phyloP scores from a whole-genome alignment of 2,329 filamentous ascomycete species.

The Paecilomyces sp. region DNA sequence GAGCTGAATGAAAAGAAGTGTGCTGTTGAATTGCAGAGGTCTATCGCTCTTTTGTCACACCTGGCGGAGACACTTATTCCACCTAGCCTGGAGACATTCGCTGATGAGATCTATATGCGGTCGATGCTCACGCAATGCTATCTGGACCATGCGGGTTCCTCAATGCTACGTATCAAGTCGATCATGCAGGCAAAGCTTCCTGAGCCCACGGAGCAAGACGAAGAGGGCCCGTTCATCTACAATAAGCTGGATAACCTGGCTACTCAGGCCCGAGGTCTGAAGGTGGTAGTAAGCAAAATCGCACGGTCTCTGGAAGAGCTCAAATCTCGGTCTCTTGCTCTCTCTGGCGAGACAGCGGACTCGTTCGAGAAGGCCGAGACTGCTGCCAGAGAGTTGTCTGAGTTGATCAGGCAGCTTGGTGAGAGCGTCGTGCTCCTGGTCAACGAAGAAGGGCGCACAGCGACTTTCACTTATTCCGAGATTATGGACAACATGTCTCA shows the following conservation, averaged over 20 bases:
- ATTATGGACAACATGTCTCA: conserved; percentile 53
- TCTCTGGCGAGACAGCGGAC: conserved; percentile 59
- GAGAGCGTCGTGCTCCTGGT: conserved; percentile 59
- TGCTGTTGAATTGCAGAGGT: conserved; percentile 71
- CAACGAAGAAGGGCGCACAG: conserved; percentile 62
- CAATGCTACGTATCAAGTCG: conserved; percentile 55
- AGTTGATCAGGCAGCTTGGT: conserved; percentile 61
- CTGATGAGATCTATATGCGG: conserved; percentile 72
- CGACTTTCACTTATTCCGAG: conserved; percentile 61
- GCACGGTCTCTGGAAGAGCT: conserved; percentile 71
- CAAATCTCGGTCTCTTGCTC: conserved; percentile 64
- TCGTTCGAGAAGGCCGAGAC: conserved; percentile 64
- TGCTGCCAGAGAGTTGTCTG: conserved; percentile 57
- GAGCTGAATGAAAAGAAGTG: conserved; percentile 81
- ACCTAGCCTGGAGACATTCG: conserved; percentile 62
- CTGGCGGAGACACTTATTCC: conserved; percentile 74
- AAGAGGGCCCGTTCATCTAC: conserved; percentile 60
- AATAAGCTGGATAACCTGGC: conserved; percentile 66
- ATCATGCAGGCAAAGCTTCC: conserved; percentile 63
- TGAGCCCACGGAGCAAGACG: conserved; percentile 55
- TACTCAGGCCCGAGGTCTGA: conserved; percentile 70
- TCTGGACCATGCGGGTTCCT: conserved; percentile 67
- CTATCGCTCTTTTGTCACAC: conserved; percentile 80
- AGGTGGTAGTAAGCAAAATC: conserved; percentile 75
- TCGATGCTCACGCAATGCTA: conserved; percentile 70